Evolutionary conservation across 805 yeast genomes (phyloP).

Genomic region (Yarrowia bubula): DNA sequence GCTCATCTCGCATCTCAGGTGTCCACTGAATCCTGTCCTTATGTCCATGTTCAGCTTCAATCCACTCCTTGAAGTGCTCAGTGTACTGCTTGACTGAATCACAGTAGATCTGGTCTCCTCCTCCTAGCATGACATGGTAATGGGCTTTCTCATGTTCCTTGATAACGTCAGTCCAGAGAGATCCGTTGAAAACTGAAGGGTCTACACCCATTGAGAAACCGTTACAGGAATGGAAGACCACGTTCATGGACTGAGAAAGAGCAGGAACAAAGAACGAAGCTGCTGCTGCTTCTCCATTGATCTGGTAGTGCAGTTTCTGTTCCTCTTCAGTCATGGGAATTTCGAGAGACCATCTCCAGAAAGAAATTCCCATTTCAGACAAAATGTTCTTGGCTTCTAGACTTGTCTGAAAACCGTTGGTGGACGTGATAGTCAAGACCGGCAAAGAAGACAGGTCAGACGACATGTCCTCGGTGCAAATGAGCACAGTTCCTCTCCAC

Average conservation of each 20-base stretch:
- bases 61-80: slow-evolving; percentile 54
- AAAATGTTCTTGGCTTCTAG: slow-evolving; percentile 47
- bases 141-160: slow-evolving; percentile 58
- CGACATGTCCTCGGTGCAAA: slow-evolving; percentile 53
- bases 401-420: background rate
- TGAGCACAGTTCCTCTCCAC: slow-evolving; percentile 67
- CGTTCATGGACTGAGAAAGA: slow-evolving; percentile 65
- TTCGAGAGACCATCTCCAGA: slow-evolving; percentile 64
- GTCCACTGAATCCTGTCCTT: slow-evolving; percentile 49
- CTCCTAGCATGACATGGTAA: slow-evolving; percentile 94
- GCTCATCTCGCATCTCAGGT: slow-evolving; percentile 50
- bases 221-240: slow-evolving; percentile 82
- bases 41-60: slow-evolving; percentile 49
- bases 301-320: slow-evolving; percentile 60
- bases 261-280: slow-evolving; percentile 73
- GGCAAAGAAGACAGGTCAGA: slow-evolving; percentile 36
- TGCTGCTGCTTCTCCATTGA: slow-evolving; percentile 49
- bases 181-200: slow-evolving; percentile 64
- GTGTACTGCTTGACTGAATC: slow-evolving; percentile 71
- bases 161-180: slow-evolving; percentile 84
- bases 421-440: slow-evolving; percentile 34
- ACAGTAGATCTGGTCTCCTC: slow-evolving; percentile 93
- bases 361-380: slow-evolving; percentile 48
- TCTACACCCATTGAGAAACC: slow-evolving; percentile 80
- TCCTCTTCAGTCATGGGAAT: slow-evolving; percentile 51